These are phyloP conservation scores for Periconia sp. DNA, from an alignment of 2,329 filamentous ascomycete species.

Conservation along the genomic window DNA sequence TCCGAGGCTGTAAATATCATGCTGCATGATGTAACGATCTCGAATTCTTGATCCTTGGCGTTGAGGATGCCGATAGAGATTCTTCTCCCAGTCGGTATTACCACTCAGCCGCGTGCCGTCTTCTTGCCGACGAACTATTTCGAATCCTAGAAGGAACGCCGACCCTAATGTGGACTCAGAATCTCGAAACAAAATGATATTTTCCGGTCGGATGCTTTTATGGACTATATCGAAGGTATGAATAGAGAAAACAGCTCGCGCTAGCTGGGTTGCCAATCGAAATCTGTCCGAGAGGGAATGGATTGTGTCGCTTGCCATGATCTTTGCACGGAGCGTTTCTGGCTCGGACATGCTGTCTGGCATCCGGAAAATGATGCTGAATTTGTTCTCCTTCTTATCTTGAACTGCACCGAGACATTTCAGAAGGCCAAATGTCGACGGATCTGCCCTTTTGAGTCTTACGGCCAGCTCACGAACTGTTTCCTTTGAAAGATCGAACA, in stretches of 20 bases:
- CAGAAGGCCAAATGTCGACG: slow-evolving; percentile 2
- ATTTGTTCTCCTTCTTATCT: neutral
- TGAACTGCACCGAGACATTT: slow-evolving; percentile 1
- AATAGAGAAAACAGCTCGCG: neutral
- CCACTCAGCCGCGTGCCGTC: neutral
- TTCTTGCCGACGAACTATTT: slow-evolving; percentile 1
- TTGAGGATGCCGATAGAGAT: slow-evolving; percentile 6
- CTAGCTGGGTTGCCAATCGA: slow-evolving; percentile 4
- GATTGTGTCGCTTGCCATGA: neutral
- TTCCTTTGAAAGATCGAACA: neutral
- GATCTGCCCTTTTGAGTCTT: neutral
- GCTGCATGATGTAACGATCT: slow-evolving; percentile 2
- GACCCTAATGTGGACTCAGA: neutral
- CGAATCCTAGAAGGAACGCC: slow-evolving; percentile 4
- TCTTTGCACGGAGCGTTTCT: slow-evolving; percentile 3
- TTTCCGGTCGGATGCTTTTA: slow-evolving; percentile 6
- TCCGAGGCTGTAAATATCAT: slow-evolving; percentile 6
- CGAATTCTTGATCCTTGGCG: slow-evolving; percentile 1
- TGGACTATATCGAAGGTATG: slow-evolving; percentile 5
- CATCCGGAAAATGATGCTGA: slow-evolving; percentile 2
- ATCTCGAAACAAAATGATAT: slow-evolving; percentile 2
- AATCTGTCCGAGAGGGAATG: slow-evolving; percentile 1
- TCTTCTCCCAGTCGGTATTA: slow-evolving; percentile 2
- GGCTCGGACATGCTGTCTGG: slow-evolving; percentile 2
- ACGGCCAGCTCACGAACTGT: slow-evolving; percentile 1